Conservation (phyloP, 2,329 filamentous ascomycete species). For the Botrytis medusae region DNA sequence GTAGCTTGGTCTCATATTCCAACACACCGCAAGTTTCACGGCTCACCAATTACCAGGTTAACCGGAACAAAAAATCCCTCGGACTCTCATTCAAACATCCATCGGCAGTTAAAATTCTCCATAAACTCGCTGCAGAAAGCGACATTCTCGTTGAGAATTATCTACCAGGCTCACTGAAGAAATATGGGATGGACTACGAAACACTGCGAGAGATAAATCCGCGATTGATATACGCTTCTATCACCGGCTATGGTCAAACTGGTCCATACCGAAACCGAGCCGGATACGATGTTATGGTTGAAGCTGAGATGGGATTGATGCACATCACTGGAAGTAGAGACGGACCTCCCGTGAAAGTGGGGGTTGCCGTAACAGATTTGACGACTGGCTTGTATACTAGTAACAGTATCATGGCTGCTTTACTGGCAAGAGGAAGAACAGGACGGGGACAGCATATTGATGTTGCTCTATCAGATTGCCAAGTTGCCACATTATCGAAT, state of each 20-base stretch:
- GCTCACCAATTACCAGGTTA: constrained; percentile 59
- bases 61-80: constrained; percentile 95
- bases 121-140: constrained; percentile 78
- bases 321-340: constrained; percentile 91
- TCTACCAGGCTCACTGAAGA: constrained; percentile 82
- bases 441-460: constrained; percentile 91
- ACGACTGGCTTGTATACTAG: constrained; percentile 94
- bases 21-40: constrained; percentile 7
- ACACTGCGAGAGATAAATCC: constrained; percentile 81
- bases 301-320: constrained; percentile 97
- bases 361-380: constrained; percentile 93
- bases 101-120: constrained; percentile 80
- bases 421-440: constrained; percentile 72
- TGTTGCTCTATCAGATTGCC: constrained; percentile 86
- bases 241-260: constrained; percentile 95
- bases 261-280: constrained; percentile 85
- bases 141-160: constrained; percentile 98
- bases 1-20: constrained; percentile 48
- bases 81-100: constrained; percentile 87
- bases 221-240: constrained; percentile 85
- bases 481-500: constrained; percentile 92
- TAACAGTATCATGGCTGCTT: constrained; percentile 91
- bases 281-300: constrained; percentile 99
- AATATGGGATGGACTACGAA: constrained; percentile 88
- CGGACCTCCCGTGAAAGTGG: constrained; percentile 92